Evolutionary conservation across 441 rosid genomes (phyloP).

Genomic region (Pelargonium australe): DNA sequence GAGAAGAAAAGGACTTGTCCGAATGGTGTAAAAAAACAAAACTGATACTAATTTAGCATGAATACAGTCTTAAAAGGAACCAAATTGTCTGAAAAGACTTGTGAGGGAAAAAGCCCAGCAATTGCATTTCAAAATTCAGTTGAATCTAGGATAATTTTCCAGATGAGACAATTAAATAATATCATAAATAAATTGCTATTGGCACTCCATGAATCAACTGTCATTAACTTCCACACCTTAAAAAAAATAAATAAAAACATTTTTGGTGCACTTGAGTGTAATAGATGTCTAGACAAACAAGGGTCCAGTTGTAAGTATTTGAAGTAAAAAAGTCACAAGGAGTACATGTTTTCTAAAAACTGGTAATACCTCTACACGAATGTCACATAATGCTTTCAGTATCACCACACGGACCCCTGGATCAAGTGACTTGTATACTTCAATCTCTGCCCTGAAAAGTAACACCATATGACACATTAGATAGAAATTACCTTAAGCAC

Average conservation of each 20-base stretch:
- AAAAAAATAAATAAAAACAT: not conserved
- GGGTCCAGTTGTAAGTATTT: conserved; percentile 9
- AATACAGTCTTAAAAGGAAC: not conserved
- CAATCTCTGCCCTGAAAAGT: conserved; percentile 62
- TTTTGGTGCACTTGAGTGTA: not conserved
- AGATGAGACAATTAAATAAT: conserved; percentile 5
- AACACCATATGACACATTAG: conserved; percentile 25
- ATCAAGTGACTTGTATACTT: conserved; percentile 74
- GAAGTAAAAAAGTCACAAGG: conserved; percentile 8
- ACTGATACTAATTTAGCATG: not conserved
- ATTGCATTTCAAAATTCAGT: not conserved
- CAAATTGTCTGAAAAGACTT: no score
- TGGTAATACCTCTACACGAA: conserved; percentile 85
- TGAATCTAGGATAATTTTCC: not conserved
- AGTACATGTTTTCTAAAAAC: conserved; percentile 10
- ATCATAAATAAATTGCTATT: not conserved
- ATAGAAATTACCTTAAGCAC: conserved; percentile 4
- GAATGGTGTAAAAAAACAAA: not conserved
- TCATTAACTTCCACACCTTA: not conserved
- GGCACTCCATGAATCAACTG: conserved; percentile 7
- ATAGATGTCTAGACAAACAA: conserved; percentile 7
- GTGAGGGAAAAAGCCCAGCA: no score
- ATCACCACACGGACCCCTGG: conserved; percentile 93
- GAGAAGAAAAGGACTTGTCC: not conserved
- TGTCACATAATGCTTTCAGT: conserved; percentile 91